Conservation (phyloP, 1,284 basidiomycete species). For the Abortiporus biennis region DNA sequence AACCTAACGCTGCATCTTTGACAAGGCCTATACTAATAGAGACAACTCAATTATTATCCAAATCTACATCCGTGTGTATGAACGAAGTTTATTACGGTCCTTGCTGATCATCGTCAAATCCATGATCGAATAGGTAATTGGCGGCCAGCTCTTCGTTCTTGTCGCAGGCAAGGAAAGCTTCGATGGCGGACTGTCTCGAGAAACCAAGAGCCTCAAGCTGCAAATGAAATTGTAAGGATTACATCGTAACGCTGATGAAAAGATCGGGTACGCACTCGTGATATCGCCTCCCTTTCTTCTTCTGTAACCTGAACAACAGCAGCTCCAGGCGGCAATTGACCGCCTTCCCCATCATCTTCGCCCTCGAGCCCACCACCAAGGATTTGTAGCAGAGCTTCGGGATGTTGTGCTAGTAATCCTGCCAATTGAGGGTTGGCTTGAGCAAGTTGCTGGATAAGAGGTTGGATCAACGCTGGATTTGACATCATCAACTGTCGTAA, state of each 20-base stretch:
- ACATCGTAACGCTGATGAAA: neutral
- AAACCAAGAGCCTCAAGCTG: conserved; percentile 87
- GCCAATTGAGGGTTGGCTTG: conserved; percentile 70
- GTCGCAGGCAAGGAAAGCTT: conserved; percentile 90
- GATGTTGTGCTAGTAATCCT: conserved; percentile 60
- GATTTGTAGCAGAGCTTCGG: conserved; percentile 62
- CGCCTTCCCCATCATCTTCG: conserved; percentile 41
- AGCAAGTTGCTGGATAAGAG: conserved; percentile 79
- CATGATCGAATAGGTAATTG: conserved; percentile 81
- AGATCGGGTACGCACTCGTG: conserved; percentile 53
- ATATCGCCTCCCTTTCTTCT: conserved; percentile 83
- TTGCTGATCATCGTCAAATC: conserved; percentile 63
- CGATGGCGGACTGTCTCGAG: conserved; percentile 65
- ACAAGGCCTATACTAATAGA: no score
- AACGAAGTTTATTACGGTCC: no score
- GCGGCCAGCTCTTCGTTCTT: conserved; percentile 95
- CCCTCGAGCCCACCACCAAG: conserved; percentile 43
- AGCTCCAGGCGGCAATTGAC: conserved; percentile 52
- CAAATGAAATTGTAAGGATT: conserved; percentile 1
- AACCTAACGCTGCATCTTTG: no score
- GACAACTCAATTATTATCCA: no score
- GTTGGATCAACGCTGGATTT: conserved; percentile 77
- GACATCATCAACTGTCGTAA: conserved; percentile 65
- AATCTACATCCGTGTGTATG: no score
- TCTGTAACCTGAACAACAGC: conserved; percentile 75